phyloP scores from a whole-genome alignment of 352 stramenopile species.

The Phytopythium chamaehyphon region DNA sequence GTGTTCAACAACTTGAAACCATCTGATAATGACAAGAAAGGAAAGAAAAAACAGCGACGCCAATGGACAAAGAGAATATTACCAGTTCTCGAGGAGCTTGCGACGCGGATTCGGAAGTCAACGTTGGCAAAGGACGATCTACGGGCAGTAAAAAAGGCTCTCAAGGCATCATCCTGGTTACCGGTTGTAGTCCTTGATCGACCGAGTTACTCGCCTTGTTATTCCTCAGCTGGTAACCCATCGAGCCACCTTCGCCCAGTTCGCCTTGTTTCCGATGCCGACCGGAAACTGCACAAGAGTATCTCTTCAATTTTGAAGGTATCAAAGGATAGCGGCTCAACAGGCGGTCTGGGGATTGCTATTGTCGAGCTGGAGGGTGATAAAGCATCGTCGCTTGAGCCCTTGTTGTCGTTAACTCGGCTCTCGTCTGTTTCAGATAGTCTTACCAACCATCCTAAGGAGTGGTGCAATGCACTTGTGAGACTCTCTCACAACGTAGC shows the following conservation, averaged over 20 bases:
- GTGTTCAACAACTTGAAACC: neutral
- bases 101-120: constrained; percentile 38
- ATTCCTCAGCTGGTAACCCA: neutral
- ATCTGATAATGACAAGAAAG: constrained; percentile 18
- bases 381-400: constrained; percentile 17
- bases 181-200: constrained; percentile 7
- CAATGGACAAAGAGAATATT: constrained; percentile 33
- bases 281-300: constrained; percentile 38
- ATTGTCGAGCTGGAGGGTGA: constrained; percentile 23
- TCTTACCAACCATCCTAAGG: constrained; percentile 17
- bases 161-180: constrained; percentile 37
- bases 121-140: constrained; percentile 34
- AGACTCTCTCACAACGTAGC: constrained; percentile 5
- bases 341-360: constrained; percentile 11
- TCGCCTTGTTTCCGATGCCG: constrained; percentile 20
- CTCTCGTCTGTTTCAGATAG: constrained; percentile 22
- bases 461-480: constrained; percentile 31
- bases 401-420: constrained; percentile 33
- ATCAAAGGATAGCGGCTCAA: neutral
- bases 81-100: constrained; percentile 35
- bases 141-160: constrained; percentile 37
- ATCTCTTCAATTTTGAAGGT: constrained; percentile 22
- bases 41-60: neutral
- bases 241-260: constrained; percentile 12
- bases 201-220: neutral